Evolutionary conservation across 169 alveolate genomes (phyloP), one percentile per base, ranked within the genome.

Genomic region (Plasmodium cynomolgi): DNA sequence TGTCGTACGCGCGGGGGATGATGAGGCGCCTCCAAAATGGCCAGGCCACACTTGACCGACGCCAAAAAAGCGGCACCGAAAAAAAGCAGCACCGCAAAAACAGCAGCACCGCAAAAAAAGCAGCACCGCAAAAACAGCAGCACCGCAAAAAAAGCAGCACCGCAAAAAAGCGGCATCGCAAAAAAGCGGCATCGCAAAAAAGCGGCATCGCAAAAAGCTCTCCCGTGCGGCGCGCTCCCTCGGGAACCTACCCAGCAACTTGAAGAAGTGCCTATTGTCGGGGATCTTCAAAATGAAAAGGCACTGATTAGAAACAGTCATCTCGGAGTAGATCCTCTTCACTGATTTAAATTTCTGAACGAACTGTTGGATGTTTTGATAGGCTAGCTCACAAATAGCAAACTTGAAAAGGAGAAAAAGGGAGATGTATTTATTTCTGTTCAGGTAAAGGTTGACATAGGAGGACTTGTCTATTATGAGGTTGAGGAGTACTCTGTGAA

Each of bases 391-490:
- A 72, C 68, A 91, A 15, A 91, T 50, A 9, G 47, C 85, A 68
- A 91, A 91, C 17, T 82, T 74, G 33, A 91, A 91, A 20, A 91
- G 77, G 15, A 81, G 34, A 20, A 81, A 91, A 56, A 91, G 31
- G 20, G 95, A 91, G 20, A 91, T 91, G 58, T 81, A 44, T 81
- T 82, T 91, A 72, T 91, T 91, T 81, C 84, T 68, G 72, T 82
- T 82, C 54, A 91, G 31, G 62, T 91, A 91, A 3, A 29, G 34
- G 83, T 75, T 73, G 17, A 91, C 54, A 50, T 81, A 37, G 11
- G 95, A 91, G 9, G n/a, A 34, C n/a, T 77, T 80, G 75, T 91
- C 91, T 17, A 41, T 77, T 17, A 91, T 81, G 9, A 91, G 75
- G 26, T 81, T 81, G 29, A 91, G 58, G 6, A 91, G 71, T 3